These are phyloP conservation scores for Clonostachys sp. DNA, from an alignment of 2,329 filamentous ascomycete species.

Conservation along the genomic window DNA sequence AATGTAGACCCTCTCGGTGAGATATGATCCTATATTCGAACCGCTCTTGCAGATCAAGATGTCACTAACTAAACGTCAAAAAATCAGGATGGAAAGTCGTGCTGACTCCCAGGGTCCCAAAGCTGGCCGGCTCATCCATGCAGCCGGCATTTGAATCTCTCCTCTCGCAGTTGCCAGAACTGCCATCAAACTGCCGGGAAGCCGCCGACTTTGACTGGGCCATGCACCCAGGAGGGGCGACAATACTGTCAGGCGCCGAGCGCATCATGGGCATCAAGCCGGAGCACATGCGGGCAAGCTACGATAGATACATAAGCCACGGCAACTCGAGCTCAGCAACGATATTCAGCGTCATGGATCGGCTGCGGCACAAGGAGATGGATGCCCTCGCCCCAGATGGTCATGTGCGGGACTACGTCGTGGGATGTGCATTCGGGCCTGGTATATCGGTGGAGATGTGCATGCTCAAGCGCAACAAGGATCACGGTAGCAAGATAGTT, in stretches of 20 bases:
- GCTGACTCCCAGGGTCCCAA: slow-evolving; percentile 56
- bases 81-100: slow-evolving; percentile 59
- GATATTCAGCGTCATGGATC: slow-evolving; percentile 63
- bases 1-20: slow-evolving; percentile 57
- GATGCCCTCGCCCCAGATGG: slow-evolving; percentile 47
- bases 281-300: slow-evolving; percentile 65
- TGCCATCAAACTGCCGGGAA: slow-evolving; percentile 36
- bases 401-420: slow-evolving; percentile 49
- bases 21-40: slow-evolving; percentile 4
- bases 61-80: neutral
- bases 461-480: slow-evolving; percentile 49
- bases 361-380: slow-evolving; percentile 56
- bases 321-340: slow-evolving; percentile 69
- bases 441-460: slow-evolving; percentile 67
- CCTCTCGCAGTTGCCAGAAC: slow-evolving; percentile 36
- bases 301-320: slow-evolving; percentile 62
- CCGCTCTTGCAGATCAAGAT: neutral
- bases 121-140: slow-evolving; percentile 46
- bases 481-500: slow-evolving; percentile 10
- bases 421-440: slow-evolving; percentile 67
- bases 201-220: slow-evolving; percentile 67
- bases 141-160: slow-evolving; percentile 50
- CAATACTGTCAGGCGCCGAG: slow-evolving; percentile 62
- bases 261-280: slow-evolving; percentile 49
- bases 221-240: slow-evolving; percentile 65